Conservation (phyloP, 1,284 basidiomycete genomes). For the Mycosarcoma maydis region DNA sequence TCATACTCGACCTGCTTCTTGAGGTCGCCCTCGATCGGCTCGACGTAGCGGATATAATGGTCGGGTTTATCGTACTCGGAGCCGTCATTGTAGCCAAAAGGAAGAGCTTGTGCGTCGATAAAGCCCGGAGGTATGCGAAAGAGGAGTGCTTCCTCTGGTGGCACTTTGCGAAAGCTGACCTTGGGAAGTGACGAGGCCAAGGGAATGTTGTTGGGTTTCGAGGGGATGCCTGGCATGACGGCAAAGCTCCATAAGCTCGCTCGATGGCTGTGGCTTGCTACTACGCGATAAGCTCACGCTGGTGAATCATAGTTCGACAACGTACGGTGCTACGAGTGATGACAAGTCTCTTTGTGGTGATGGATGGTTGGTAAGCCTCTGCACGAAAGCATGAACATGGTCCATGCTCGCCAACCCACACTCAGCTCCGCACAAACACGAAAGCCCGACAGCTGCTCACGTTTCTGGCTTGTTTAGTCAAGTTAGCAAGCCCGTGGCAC, state of each 20-base stretch:
- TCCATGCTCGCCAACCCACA: conserved; percentile 33
- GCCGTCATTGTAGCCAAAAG: conserved; percentile 74
- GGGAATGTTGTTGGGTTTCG: conserved; percentile 56
- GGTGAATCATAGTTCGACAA: conserved; percentile 1
- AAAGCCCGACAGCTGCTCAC: too few species aligned
- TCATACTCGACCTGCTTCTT: conserved; percentile 96
- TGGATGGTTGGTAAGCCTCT: neutral
- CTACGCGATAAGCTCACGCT: neutral
- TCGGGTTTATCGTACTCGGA: conserved; percentile 80
- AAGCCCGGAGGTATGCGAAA: conserved; percentile 48
- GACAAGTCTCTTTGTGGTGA: neutral
- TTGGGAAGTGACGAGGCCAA: conserved; percentile 57
- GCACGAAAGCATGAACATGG: conserved; percentile 9
- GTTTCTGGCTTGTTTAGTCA: too few species aligned
- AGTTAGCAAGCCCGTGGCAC: too few species aligned
- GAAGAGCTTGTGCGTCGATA: conserved; percentile 48
- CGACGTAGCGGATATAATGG: conserved; percentile 89
- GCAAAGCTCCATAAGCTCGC: neutral
- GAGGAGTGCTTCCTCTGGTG: conserved; percentile 45
- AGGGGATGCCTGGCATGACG: conserved; percentile 45
- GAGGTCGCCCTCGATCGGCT: conserved; percentile 91
- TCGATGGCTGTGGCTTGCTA: neutral
- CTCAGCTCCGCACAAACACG: too few species aligned
- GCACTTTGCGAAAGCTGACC: conserved; percentile 58
- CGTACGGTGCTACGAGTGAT: neutral